Evolutionary conservation across 345 rosid genomes (phyloP), one percentile per base, ranked within the genome.

Genomic region (Balakata baccata): DNA sequence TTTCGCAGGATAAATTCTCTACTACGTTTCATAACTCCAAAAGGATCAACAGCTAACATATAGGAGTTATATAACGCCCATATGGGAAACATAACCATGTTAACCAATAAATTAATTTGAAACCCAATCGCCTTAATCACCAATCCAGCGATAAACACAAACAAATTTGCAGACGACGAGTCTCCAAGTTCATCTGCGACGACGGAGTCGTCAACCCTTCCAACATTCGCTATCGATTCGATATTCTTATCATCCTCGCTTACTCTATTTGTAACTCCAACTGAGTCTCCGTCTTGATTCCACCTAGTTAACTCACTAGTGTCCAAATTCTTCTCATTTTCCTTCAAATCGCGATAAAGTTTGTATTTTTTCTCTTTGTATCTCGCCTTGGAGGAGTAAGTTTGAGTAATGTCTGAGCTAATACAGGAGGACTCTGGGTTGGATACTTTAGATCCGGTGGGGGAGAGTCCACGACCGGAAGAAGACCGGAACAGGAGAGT

Each of bases 51-150:
- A 64, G 84, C 37, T 18, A 92, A 76, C 85, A 82, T 74, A 63
- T 71, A 80, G 38, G 78, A 84, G 71, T 29, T 37, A 49, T 80
- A 82, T n/a, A 87, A 53, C 10, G 80, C 77, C 74, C 77, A 85
- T 45, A 86, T 6, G 22, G 98, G 92, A 52, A 82, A 78, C 9
- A 75, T 81, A 46, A 94, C 0, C 46, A 86, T 80, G 74, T 75
- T 75, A 60, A 87, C 37, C 47, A 90, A 41, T 73, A 90, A 75
- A 81, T 71, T 81, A 49, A 92, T 23, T 75, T 92, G 93, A 78
- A 92, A 85, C 41, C 80, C 86, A 71, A 90, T 77, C 61, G 94
- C 94, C 85, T 87, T 88, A 51, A 87, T 83, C 74, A 90, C 67
- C 74, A 92, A 66, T 2, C 72, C 87, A 71, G 78, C 88, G 46